Percentiles rank a stretch among this genome's conserved stretches.
Evolutionary conservation across 1,139 yeast species (phyloP).

Genomic region (Yamadazyma oceani): DNA sequence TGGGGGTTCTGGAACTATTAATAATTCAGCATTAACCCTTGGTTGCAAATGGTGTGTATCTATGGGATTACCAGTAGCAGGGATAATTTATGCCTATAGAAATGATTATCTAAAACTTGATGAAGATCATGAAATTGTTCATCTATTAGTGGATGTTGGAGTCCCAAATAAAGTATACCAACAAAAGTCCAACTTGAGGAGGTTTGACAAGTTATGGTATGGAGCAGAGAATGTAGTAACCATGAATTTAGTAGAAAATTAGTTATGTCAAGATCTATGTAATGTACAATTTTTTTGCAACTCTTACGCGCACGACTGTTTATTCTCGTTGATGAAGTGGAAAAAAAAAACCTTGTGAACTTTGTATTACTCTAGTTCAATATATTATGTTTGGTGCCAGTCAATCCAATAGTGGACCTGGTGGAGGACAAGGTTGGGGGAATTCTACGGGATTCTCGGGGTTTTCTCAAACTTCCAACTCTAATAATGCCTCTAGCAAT

Average conservation of each 20-base stretch:
- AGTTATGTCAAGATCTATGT: no score
- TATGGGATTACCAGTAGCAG: conserved; percentile 72
- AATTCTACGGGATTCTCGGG: conserved; percentile 17
- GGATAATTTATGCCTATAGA: conserved; percentile 61
- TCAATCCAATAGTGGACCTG: not conserved
- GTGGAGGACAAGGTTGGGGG: conserved; percentile 11
- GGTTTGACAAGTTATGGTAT: conserved; percentile 47
- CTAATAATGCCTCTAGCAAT: conserved; percentile 3
- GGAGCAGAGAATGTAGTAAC: conserved; percentile 33
- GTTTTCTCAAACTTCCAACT: conserved; percentile 16
- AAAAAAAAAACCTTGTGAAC: not conserved
- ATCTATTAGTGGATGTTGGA: conserved; percentile 68
- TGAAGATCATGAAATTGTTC: conserved; percentile 41
- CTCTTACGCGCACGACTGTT: not conserved
- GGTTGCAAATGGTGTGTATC: conserved; percentile 60
- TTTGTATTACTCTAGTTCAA: not conserved
- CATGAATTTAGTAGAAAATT: conserved; percentile 9
- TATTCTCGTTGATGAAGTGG: not conserved
- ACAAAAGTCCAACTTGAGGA: conserved; percentile 40
- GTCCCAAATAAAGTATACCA: conserved; percentile 55
- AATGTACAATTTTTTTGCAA: not conserved
- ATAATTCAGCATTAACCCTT: conserved; percentile 31
- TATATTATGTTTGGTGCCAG: not conserved
- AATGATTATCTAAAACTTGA: conserved; percentile 29
- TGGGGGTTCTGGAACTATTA: conserved; percentile 71